phyloP scores from a whole-genome alignment of 352 stramenopile genomes.

The Discostella stelligera region DNA sequence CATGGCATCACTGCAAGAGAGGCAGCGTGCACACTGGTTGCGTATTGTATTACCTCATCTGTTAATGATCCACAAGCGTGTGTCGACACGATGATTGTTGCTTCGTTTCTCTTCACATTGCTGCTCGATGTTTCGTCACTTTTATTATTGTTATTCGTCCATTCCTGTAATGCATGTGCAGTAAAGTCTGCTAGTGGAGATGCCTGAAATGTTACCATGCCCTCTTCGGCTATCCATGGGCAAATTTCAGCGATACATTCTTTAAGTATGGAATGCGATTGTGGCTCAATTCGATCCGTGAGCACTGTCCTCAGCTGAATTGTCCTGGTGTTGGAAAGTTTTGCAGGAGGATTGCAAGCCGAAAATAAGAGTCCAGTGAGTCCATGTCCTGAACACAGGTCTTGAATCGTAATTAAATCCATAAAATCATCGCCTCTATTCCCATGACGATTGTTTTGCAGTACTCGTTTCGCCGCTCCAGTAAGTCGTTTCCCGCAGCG shows the following conservation, averaged over 20 bases:
- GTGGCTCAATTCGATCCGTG: slow-evolving; percentile 48
- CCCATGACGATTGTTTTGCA: slow-evolving; percentile 26
- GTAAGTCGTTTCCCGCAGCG: slow-evolving; percentile 50
- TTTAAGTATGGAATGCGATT: slow-evolving; percentile 50
- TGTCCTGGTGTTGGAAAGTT: background rate
- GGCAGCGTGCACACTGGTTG: slow-evolving; percentile 20
- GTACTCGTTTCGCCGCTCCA: slow-evolving; percentile 33
- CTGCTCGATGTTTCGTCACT: background rate
- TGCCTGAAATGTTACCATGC: slow-evolving; percentile 27
- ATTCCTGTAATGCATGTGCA: background rate
- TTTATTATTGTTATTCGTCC: background rate
- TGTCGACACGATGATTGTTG: slow-evolving; percentile 52
- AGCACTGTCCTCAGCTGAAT: slow-evolving; percentile 25
- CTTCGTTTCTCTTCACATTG: background rate
- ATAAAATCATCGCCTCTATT: background rate
- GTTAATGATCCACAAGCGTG: slow-evolving; percentile 64
- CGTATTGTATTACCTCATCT: slow-evolving; percentile 50
- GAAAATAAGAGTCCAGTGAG: slow-evolving; percentile 64
- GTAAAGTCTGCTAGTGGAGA: slow-evolving; percentile 36
- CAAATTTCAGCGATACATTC: slow-evolving; percentile 55
- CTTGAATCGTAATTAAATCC: slow-evolving; percentile 41
- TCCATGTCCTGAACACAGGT: slow-evolving; percentile 60
- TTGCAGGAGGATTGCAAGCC: slow-evolving; percentile 55
- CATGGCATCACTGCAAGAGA: slow-evolving; percentile 65
- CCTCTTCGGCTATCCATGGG: slow-evolving; percentile 43